Base-by-base conservation (phyloP, 2,329 filamentous ascomycete genomes). In the Fusarium sp. region DNA sequence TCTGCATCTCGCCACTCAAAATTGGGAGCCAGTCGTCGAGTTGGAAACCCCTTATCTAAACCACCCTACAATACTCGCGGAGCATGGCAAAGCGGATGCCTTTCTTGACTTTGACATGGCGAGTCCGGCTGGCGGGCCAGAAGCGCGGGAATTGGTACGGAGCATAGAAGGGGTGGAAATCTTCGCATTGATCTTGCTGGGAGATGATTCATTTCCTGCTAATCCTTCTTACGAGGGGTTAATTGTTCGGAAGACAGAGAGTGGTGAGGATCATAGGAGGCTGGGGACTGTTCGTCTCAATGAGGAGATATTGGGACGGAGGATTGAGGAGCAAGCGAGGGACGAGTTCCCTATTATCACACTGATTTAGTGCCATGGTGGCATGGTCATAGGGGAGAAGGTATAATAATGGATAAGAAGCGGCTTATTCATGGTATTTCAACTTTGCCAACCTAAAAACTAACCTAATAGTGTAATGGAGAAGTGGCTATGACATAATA, bases 71-170 rank as follows among this genome's bases (percentile, higher is more conserved):
- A 21, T 40, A 17, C 26, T 3, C 4, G 39, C 11, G 32, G 28
- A 1, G 15, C 48, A 19, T 23, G 23, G 0, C 1, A 15, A 15
- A 10, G 20, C 0, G n/a, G 36, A 3, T 23, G 19, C 17, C 6
- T 1, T 9, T 6, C 62, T 48, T 4, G 56, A 62, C 15, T 62
- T 62, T 21, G 24, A 49, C 6, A 32, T 30, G 7, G 9, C 11
- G 0, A 43, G 36, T 2, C 26, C 45, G 9, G 59, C 56, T 36
- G 24, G 28, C 12, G n/a, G 14, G 1, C 21, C 49, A 1, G 38
- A 49, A 3, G 49, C 44, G 4, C 0, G 28, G 0, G 36, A 19
- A 12, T 40, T 62, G 12, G 39, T 56, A 1, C 3, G 49, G 11
- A 36, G 19, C 23, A 7, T 56, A 3, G 17, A 45, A 3, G 56